Base-by-base conservation (phyloP, 805 yeast genomes). In the Saturnispora galanensis region DNA sequence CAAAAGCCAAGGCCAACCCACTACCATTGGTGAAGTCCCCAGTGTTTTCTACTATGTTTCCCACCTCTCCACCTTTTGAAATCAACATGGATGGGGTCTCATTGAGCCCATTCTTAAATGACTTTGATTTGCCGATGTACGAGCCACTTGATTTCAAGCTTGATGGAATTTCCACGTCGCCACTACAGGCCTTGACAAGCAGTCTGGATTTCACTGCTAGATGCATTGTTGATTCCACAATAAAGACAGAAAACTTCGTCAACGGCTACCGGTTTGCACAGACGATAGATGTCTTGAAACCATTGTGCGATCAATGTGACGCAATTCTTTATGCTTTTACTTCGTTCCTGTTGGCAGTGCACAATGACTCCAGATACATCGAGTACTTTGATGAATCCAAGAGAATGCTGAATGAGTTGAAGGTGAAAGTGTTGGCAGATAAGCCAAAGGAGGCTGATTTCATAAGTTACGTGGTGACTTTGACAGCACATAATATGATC, bases 401-500 rank as follows among this genome's bases (percentile, higher is more conserved):
- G 31, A 13, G 8, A 16, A 32, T 21, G 13, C 12, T 32, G 9
- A 11, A 26, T 11, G 30, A 41, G 3, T 37, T 43, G 42, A 26
- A 31, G 38, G 12, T 38, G 40, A 17, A 38, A 16, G 13, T 17
- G 10, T 31, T 32, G 17, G 35, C 36, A n/a, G 35, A 36, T n/a
- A 18, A 42, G 2, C 40, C 38, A 18, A 29, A 31, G 4, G 43
- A 46, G 31, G 44, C 37, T n/a, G 50, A 47, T 12, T 38, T 54
- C 1, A 38, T 52, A 4, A 38, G 49, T 17, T 45, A 47, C 13
- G 52, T 51, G 6, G 55, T 48, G 3, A 37, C 50, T 26, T 44
- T 56, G 5, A 39, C 51, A 5, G 49, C 56, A 36, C 53, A 49
- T 16, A 45, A 50, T 5, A 28, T 56, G 16, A 40, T 53, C 6